A percentile compares a stretch with the other conserved stretches of the same genome.
These are phyloP conservation scores for Leucoagaricus sp. DNA, from an alignment of 1,284 basidiomycete genomes.

Conservation along the genomic window DNA sequence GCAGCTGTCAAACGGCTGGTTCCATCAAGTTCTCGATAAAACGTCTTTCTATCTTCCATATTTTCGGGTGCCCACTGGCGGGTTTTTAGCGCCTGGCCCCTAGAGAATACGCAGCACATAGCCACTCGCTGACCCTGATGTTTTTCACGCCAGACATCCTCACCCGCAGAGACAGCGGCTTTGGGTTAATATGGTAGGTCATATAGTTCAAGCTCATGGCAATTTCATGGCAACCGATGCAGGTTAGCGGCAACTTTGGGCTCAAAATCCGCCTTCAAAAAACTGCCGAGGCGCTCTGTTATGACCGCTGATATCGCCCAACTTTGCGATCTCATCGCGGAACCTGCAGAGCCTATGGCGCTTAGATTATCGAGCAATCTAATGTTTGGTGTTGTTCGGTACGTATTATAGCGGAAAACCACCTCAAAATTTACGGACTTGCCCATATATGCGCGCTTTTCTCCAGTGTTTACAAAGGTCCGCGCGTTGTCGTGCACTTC, in stretches of 20 bases:
- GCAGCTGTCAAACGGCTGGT: neutral
- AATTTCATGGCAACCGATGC: neutral
- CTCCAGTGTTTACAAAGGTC: constrained; percentile 72
- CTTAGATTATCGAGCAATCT: constrained; percentile 83
- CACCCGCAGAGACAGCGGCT: constrained; percentile 74
- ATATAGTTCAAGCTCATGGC: neutral
- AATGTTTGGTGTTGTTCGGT: constrained; percentile 87
- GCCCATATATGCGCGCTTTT: neutral
- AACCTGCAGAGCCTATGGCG: constrained; percentile 84
- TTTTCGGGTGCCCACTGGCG: neutral
- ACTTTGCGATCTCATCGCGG: constrained; percentile 76
- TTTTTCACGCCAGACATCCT: constrained; percentile 78
- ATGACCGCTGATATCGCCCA: constrained; percentile 78
- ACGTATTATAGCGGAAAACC: constrained; percentile 24
- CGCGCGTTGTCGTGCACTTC: neutral
- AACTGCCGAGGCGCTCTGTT: constrained; percentile 78
- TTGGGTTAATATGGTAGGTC: constrained; percentile 76
- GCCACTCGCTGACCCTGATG: too few species aligned
- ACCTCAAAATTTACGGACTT: neutral
- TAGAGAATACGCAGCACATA: too few species aligned
- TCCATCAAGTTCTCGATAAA: neutral
- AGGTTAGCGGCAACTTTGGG: constrained; percentile 91
- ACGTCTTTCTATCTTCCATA: neutral
- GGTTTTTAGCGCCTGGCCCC: neutral
- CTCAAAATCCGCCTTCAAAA: constrained; percentile 81